Evolutionary conservation across 768 basidiomycete genomes (phyloP).

Genomic region (Termitomyces sp.): DNA sequence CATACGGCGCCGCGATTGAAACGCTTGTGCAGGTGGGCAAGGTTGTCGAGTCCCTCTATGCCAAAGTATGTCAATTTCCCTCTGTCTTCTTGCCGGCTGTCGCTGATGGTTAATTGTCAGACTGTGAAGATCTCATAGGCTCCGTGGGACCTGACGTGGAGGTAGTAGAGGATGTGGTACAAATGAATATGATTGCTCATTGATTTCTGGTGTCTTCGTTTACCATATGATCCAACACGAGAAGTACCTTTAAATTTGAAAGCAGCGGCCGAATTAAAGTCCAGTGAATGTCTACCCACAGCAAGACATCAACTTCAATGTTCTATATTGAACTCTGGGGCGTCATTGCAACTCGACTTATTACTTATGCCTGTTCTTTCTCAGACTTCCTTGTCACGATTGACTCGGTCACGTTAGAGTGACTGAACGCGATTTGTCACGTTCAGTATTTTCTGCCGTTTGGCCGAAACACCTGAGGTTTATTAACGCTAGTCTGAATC

Average conservation of each 20-base stretch:
- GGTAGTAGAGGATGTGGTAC: neutral
- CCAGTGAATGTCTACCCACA: no score
- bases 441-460: no score
- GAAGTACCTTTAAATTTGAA: no score
- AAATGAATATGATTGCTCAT: neutral
- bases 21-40: conserved; percentile 88
- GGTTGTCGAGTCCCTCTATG: conserved; percentile 91
- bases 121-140: conserved; percentile 22
- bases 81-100: neutral
- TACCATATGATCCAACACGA: no score
- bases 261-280: no score
- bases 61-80: conserved; percentile 43
- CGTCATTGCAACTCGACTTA: no score
- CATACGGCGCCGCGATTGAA: conserved; percentile 84
- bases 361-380: no score
- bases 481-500: no score
- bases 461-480: neutral
- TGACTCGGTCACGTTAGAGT: no score
- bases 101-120: conserved; percentile 3
- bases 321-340: no score
- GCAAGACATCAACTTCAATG: no score
- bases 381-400: neutral
- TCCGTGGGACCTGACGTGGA: neutral
- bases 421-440: neutral
- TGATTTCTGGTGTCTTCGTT: no score